Conservation (phyloP, 805 yeast species). For the Starmera dryadoides region DNA sequence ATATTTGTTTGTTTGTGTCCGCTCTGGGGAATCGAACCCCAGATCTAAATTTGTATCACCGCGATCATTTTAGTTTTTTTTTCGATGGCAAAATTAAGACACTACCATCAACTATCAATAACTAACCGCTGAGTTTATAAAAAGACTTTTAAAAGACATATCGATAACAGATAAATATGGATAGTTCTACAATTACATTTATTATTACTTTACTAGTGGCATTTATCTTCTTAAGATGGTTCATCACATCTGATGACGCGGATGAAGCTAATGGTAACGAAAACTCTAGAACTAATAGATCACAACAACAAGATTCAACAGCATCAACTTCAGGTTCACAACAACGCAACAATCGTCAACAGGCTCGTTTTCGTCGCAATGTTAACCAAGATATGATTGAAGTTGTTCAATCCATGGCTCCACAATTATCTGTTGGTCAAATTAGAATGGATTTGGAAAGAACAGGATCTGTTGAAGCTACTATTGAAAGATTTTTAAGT, state of each 20-base stretch:
- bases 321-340: constrained; percentile 3
- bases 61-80: too few relatives aligned
- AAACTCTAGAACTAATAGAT: too few relatives aligned
- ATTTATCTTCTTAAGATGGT: constrained; percentile 58
- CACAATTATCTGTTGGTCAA: constrained; percentile 59
- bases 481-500: constrained; percentile 65
- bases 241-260: constrained; percentile 47
- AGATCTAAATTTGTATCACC: too few relatives aligned
- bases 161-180: constrained; percentile 28
- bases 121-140: too few relatives aligned
- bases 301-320: constrained; percentile 5
- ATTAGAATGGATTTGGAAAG: constrained; percentile 66
- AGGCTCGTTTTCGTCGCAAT: constrained; percentile 27
- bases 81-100: too few relatives aligned
- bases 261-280: constrained; percentile 3
- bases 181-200: constrained; percentile 46
- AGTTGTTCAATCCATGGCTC: constrained; percentile 78
- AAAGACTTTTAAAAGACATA: too few relatives aligned
- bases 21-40: too few relatives aligned
- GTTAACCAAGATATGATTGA: constrained; percentile 74
- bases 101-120: too few relatives aligned
- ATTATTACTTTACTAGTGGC: constrained; percentile 41
- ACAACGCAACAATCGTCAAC: neutral
- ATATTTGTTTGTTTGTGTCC: neutral
- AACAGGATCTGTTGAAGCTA: constrained; percentile 75